These are phyloP conservation scores for Saccharomycopsis selenospora DNA, from an alignment of 805 yeast genomes.

Conservation along the genomic window DNA sequence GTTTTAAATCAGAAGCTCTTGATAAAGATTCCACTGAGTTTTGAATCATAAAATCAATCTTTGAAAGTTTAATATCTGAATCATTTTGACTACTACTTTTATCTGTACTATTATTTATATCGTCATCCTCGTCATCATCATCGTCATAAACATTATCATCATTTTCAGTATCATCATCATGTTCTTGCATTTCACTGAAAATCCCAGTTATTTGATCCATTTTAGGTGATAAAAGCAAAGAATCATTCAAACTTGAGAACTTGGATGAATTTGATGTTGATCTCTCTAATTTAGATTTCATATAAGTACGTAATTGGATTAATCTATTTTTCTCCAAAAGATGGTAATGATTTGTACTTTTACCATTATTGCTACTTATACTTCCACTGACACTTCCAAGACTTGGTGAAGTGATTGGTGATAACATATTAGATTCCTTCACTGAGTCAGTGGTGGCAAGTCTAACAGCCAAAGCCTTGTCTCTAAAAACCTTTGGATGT, in stretches of 20 bases:
- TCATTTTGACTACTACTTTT: constrained; percentile 17
- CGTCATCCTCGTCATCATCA: constrained; percentile 5
- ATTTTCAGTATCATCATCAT: background rate
- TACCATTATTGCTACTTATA: background rate
- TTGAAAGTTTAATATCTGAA: constrained; percentile 31
- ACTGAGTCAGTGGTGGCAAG: constrained; percentile 19
- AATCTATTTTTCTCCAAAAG: constrained; percentile 37
- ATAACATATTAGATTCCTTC: constrained; percentile 15
- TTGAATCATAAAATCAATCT: constrained; percentile 58
- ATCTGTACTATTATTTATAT: background rate
- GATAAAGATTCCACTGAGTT: constrained; percentile 73
- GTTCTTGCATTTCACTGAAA: constrained; percentile 19
- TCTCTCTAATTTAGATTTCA: constrained; percentile 45
- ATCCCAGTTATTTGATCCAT: constrained; percentile 16
- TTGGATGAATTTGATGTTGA: constrained; percentile 31
- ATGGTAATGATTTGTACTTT: constrained; percentile 1
- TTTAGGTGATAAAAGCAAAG: constrained; percentile 16
- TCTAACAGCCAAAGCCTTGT: constrained; percentile 29
- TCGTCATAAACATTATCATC: background rate
- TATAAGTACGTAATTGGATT: constrained; percentile 48
- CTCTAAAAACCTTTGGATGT: constrained; percentile 32
- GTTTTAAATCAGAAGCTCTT: constrained; percentile 65
- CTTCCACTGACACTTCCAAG: constrained; percentile 6
- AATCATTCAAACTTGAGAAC: constrained; percentile 18
- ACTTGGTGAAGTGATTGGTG: constrained; percentile 16